Evolutionary conservation across 2,329 filamentous ascomycete species (phyloP), one percentile per base, ranked within the genome.

Genomic region (Trichoderma endophyticum): DNA sequence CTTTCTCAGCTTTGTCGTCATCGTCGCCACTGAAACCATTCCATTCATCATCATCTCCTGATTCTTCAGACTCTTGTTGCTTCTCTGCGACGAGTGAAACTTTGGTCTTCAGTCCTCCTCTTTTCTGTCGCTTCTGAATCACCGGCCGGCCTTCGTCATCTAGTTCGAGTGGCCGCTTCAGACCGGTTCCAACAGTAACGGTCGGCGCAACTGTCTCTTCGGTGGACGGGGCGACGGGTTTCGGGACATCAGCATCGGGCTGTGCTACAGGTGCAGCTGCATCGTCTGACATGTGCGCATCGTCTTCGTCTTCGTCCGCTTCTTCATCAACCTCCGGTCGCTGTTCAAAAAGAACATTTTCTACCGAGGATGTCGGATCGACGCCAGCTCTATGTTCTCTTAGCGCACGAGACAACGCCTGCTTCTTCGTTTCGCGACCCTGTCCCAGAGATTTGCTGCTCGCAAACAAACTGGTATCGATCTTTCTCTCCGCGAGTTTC

Each of bases 161-260:
- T 11, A 94, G 76, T 59, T 97, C 93, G 12, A 99, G 84, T 1
- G 95, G 94, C 56, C 95, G 88, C 80, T 98, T 98, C 72, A 99
- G 82, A 7, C 96, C 96, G 73, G 90, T 91, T 24, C 96, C 96
- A 68, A 89, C 66, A n/a, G 72, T 28, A 11, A 71, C 61, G 7
- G 73, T 7, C 9, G 71, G 48, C 26, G 73, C 66, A 12, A 71
- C 54, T 8, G 75, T 65, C 32, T 60, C 8, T 24, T 73, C 30
- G 8, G 28, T n/a, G 15, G 69, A 48, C 6, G 48, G 18, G 6
- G 8, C n/a, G 14, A 14, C 21, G 3, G 51, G 11, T 26, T 65
- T 56, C 12, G n/a, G 1, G 3, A 3, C 6, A 7, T 76, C 74
- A 11, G 54, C 74, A 43, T 72, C 69, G 9, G 75, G 76, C 9